Conservation (phyloP, 2,329 filamentous ascomycete species). For the Seiridium unicorne region DNA sequence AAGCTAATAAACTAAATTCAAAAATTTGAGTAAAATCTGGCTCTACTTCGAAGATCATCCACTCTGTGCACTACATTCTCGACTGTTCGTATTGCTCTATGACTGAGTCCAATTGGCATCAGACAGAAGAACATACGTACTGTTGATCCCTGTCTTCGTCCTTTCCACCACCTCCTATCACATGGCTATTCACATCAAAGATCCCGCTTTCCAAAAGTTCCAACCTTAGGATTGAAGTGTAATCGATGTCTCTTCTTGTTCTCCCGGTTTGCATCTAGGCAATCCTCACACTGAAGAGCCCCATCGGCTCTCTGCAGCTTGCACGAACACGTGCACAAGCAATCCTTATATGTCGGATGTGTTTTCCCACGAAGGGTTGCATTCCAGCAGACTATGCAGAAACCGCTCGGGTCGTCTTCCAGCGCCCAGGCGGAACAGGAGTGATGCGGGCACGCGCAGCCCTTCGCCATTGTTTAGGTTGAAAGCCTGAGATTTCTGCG, state of each 20-base stretch:
- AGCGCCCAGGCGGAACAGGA: background rate
- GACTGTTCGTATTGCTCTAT: no score
- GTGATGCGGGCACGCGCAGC: background rate
- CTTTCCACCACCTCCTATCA: no score
- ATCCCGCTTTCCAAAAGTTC: background rate
- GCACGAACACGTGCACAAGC: slow-evolving; percentile 15
- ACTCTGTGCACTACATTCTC: no score
- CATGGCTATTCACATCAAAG: background rate
- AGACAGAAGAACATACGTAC: no score
- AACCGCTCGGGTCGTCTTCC: background rate
- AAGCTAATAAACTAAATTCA: no score
- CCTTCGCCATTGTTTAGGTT: background rate
- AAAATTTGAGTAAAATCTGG: no score
- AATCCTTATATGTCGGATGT: slow-evolving; percentile 7
- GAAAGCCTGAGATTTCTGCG: no score
- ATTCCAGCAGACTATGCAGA: slow-evolving; percentile 13
- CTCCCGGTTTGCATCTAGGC: background rate
- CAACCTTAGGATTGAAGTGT: background rate
- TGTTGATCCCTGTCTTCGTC: no score
- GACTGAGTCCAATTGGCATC: no score
- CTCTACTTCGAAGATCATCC: no score
- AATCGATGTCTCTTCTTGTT: background rate
- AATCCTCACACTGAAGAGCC: background rate
- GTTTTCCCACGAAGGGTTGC: slow-evolving; percentile 14
- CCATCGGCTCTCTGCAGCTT: slow-evolving; percentile 10